Evolutionary conservation across 345 rosid genomes (phyloP).

Genomic region (Eutrema japonicum): DNA sequence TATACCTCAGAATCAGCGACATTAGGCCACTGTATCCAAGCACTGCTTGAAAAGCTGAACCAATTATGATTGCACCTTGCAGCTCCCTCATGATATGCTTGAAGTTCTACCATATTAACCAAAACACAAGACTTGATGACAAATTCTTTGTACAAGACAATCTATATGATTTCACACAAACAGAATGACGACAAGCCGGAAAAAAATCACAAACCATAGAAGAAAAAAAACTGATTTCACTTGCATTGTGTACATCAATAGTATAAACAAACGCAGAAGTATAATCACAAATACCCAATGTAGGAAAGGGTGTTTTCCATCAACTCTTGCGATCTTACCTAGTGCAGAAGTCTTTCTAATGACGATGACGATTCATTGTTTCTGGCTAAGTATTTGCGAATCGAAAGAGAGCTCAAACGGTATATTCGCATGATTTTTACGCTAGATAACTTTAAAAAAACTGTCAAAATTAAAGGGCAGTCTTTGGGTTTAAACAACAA

Average conservation of each 20-base stretch:
- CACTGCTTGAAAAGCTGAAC: slow-evolving; percentile 83
- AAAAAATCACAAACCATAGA: neutral
- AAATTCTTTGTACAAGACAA: slow-evolving; percentile 2
- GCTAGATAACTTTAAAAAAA: too few species aligned
- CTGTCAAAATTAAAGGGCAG: too few species aligned
- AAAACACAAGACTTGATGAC: slow-evolving; percentile 1
- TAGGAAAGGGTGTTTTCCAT: neutral
- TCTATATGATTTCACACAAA: neutral
- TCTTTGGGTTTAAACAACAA: too few species aligned
- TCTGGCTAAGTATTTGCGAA: too few species aligned
- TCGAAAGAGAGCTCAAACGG: too few species aligned
- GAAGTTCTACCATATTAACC: slow-evolving; percentile 65
- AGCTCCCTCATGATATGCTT: slow-evolving; percentile 95
- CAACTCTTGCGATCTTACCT: neutral
- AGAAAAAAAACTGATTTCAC: slow-evolving; percentile 9
- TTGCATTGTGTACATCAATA: neutral
- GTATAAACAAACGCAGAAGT: neutral
- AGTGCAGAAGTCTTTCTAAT: neutral
- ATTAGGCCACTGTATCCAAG: slow-evolving; percentile 93
- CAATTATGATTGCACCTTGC: slow-evolving; percentile 88
- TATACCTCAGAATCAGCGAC: slow-evolving; percentile 70
- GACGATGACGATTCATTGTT: neutral
- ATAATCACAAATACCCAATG: neutral
- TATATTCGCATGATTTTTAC: too few species aligned
- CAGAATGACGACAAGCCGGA: neutral